These are phyloP conservation scores for Plasmodium relictum DNA, from an alignment of 169 alveolate genomes.

Conservation along the genomic window DNA sequence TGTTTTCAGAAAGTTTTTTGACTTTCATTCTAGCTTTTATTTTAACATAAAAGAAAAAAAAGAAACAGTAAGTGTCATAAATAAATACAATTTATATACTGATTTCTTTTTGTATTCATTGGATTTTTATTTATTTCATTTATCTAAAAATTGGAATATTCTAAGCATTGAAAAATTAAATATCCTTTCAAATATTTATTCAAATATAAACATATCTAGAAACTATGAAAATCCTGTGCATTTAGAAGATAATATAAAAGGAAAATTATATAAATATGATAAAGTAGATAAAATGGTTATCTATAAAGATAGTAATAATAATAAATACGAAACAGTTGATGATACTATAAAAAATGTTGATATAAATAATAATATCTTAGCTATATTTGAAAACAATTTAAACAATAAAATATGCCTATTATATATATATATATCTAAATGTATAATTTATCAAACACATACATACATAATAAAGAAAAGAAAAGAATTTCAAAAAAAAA, in stretches of 20 bases:
- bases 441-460: conserved; percentile 50
- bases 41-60: conserved; percentile 4
- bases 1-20: conserved; percentile 15
- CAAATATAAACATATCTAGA: conserved; percentile 54
- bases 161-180: conserved; percentile 44
- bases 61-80: background rate
- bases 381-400: background rate
- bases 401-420: conserved; percentile 62
- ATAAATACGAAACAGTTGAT: background rate
- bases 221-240: background rate
- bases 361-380: background rate
- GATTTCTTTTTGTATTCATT: conserved; percentile 58
- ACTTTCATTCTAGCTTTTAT: conserved; percentile 7
- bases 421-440: conserved; percentile 35
- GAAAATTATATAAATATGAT: background rate
- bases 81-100: conserved; percentile 10
- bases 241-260: background rate
- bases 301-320: background rate
- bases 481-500: background rate
- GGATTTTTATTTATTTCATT: conserved; percentile 59
- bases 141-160: conserved; percentile 34
- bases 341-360: background rate
- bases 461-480: conserved; percentile 11
- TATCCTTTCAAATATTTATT: conserved; percentile 21
- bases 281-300: background rate